Evolutionary conservation across 495 filamentous ascomycete genomes (phyloP).

Genomic region (Cenococcum geophilum): DNA sequence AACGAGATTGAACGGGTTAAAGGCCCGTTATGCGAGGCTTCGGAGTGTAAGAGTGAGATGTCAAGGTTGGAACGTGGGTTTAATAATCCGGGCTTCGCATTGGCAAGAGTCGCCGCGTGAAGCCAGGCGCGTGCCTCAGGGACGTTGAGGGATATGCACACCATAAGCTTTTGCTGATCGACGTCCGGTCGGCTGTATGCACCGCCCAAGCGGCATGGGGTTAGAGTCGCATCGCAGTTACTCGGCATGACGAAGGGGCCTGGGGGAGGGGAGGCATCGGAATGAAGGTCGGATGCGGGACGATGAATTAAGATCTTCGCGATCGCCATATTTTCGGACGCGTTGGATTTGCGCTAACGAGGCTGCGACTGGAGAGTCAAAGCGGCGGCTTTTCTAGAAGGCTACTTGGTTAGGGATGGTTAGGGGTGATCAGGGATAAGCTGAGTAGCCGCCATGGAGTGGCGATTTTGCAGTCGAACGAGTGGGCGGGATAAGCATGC

Average conservation of each 20-base stretch:
- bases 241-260: conserved; percentile 1
- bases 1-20: too few relatives aligned
- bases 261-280: background rate
- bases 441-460: background rate
- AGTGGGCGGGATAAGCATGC: background rate
- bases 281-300: background rate
- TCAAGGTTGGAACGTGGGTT: background rate
- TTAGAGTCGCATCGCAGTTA: conserved; percentile 1
- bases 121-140: background rate
- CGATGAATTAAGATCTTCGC: background rate
- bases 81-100: background rate
- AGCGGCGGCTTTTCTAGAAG: conserved; percentile 1
- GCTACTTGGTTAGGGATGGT: background rate
- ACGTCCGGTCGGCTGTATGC: conserved; percentile 1
- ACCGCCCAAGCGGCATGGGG: background rate
- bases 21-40: background rate
- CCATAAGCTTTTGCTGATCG: background rate
- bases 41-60: background rate
- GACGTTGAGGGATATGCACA: conserved; percentile 1
- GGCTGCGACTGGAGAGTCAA: background rate
- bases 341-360: background rate
- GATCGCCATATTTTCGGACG: background rate
- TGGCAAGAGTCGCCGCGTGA: background rate
- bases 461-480: background rate
- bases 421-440: background rate